A percentile compares a stretch with the other conserved stretches of the same genome.
Conservation (phyloP, 495 filamentous ascomycete genomes). For the Penicillium simplicissimum region DNA sequence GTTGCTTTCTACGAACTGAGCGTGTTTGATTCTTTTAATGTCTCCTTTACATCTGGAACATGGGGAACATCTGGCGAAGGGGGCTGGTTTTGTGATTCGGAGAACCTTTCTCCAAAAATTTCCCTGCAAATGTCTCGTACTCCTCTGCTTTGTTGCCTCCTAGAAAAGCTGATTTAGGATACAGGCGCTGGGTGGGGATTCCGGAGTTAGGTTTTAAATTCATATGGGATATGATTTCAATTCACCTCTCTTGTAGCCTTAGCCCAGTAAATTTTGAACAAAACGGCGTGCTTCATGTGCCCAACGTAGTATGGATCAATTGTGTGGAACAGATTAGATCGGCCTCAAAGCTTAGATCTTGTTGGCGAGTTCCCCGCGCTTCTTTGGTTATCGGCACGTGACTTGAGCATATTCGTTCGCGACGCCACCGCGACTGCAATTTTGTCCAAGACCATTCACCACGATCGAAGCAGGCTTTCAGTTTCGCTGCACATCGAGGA, state of each 20-base stretch:
- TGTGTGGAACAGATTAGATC: too few species aligned
- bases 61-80: constrained; percentile 18
- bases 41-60: constrained; percentile 3
- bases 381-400: background rate
- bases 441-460: background rate
- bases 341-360: background rate
- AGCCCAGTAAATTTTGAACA: background rate
- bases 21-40: constrained; percentile 12
- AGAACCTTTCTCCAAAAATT: constrained; percentile 7
- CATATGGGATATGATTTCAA: background rate
- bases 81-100: constrained; percentile 11
- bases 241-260: background rate
- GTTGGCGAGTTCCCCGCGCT: background rate
- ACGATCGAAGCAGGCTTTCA: background rate
- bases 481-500: background rate
- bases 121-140: constrained; percentile 5
- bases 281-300: too few species aligned
- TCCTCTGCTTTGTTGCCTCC: constrained; percentile 26
- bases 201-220: constrained; percentile 27
- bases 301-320: too few species aligned
- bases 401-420: background rate
- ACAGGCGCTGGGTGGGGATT: constrained; percentile 23
- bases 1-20: constrained; percentile 17
- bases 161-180: constrained; percentile 26
- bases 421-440: background rate